Conservation (phyloP, 2,329 filamentous ascomycete species). For the Dactylellina drechsleri region DNA sequence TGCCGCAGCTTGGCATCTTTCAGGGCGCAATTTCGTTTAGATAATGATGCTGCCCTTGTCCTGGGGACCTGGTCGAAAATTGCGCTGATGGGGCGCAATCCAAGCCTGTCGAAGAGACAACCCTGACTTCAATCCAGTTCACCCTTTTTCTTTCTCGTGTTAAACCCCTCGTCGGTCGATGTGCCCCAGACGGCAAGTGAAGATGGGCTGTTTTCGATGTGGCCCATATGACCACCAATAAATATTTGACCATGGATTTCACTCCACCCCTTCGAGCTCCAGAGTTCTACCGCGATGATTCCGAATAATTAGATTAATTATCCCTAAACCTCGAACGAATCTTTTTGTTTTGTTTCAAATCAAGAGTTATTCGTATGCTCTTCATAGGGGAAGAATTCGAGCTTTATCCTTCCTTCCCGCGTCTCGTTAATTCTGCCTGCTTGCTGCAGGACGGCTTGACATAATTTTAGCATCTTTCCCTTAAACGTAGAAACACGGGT, state of each 20-base stretch:
- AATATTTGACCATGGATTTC: slow-evolving; percentile 35
- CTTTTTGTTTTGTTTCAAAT: slow-evolving; percentile 11
- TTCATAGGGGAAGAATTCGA: slow-evolving; percentile 12
- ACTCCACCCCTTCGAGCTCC: slow-evolving; percentile 28
- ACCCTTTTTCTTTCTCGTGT: slow-evolving; percentile 7
- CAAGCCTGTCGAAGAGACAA: slow-evolving; percentile 9
- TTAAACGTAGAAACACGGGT: slow-evolving; percentile 6
- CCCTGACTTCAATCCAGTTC: slow-evolving; percentile 10
- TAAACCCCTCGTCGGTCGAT: too few relatives aligned
- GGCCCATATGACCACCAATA: slow-evolving; percentile 43
- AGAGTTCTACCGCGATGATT: slow-evolving; percentile 52
- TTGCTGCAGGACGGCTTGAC: slow-evolving; percentile 3
- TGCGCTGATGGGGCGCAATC: slow-evolving; percentile 49
- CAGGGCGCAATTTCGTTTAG: slow-evolving; percentile 48
- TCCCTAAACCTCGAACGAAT: slow-evolving; percentile 8
- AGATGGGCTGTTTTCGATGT: slow-evolving; percentile 5
- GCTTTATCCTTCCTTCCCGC: background rate
- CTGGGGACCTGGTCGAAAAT: slow-evolving; percentile 32
- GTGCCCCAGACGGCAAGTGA: slow-evolving; percentile 39
- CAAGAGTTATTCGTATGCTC: background rate
- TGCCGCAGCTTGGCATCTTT: slow-evolving; percentile 50
- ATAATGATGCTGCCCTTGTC: slow-evolving; percentile 22
- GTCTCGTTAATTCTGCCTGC: slow-evolving; percentile 34
- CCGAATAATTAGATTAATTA: slow-evolving; percentile 22
- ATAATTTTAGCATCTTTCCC: slow-evolving; percentile 45